A percentile compares a stretch with the other conserved stretches of the same genome.
phyloP scores from a whole-genome alignment of 805 yeast genomes.

The Pichia scutulata region DNA sequence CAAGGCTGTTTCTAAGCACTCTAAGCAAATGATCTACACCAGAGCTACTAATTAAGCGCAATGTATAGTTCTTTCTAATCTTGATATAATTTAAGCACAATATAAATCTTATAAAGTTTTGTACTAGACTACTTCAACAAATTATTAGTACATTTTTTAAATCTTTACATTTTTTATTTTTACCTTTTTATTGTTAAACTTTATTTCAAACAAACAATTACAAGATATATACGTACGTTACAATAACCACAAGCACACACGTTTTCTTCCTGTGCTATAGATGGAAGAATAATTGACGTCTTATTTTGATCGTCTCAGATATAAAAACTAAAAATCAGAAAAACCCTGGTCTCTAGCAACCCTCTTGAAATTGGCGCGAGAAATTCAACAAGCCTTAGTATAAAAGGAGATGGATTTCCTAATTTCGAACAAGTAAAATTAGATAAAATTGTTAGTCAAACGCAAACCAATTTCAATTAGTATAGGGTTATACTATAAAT shows the following conservation, averaged over 20 bases:
- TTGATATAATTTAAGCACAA: neutral
- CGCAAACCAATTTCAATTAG: neutral
- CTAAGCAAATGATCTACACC: slow-evolving; percentile 95
- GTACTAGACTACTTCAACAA: no score
- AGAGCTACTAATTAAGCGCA: slow-evolving; percentile 58
- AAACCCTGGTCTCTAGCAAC: neutral
- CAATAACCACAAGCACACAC: no score
- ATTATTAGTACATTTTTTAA: no score
- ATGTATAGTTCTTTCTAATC: slow-evolving; percentile 1
- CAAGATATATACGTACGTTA: no score
- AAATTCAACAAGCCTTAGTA: neutral
- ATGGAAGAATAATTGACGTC: no score
- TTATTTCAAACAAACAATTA: no score
- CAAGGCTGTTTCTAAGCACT: slow-evolving; percentile 89
- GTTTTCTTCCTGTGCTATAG: no score
- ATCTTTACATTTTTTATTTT: no score
- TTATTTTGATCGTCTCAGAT: no score
- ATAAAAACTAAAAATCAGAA: neutral
- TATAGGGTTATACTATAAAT: slow-evolving; percentile 1
- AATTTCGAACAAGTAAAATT: neutral
- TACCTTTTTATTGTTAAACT: no score
- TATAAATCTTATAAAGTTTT: neutral
- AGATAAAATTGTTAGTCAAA: neutral
- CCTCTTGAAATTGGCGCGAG: neutral
- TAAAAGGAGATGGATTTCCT: neutral